Evolutionary conservation across 768 basidiomycete species (phyloP).

Genomic region (Leccinum truebloodii): DNA sequence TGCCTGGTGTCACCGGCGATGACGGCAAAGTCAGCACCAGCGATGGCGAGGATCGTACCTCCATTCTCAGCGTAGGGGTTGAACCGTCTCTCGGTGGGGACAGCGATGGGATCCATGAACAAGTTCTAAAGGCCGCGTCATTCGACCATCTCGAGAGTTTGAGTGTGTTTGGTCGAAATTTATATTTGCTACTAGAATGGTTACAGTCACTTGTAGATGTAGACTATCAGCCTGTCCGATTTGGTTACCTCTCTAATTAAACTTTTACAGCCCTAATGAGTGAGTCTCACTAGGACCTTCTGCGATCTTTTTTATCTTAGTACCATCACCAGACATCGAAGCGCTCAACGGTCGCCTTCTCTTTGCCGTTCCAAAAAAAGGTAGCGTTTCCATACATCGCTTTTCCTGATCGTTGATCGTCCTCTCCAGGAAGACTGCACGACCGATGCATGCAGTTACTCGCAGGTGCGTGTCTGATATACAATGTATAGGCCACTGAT

Average conservation of each 20-base stretch:
- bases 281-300: conserved; percentile 4
- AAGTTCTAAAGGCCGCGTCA: background rate
- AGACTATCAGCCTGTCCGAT: too few species aligned
- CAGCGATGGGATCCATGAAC: conserved; percentile 16
- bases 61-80: conserved; percentile 93
- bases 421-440: conserved; percentile 69
- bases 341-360: conserved; percentile 81
- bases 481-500: background rate
- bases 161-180: background rate
- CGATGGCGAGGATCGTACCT: conserved; percentile 94
- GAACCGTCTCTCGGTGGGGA: conserved; percentile 63
- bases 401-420: conserved; percentile 1
- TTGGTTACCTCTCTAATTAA: too few species aligned
- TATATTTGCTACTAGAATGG: too few species aligned
- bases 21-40: conserved; percentile 90
- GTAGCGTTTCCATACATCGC: conserved; percentile 37
- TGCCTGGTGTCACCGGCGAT: conserved; percentile 97
- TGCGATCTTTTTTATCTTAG: background rate
- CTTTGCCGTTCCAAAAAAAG: conserved; percentile 98
- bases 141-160: background rate
- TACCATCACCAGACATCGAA: conserved; percentile 55
- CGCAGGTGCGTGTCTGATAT: conserved; percentile 53
- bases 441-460: conserved; percentile 89
- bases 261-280: conserved; percentile 21
- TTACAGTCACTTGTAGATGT: too few species aligned